phyloP scores from a whole-genome alignment of 202 grass and related monocot species.

The Schoenoplectus triqueter region DNA sequence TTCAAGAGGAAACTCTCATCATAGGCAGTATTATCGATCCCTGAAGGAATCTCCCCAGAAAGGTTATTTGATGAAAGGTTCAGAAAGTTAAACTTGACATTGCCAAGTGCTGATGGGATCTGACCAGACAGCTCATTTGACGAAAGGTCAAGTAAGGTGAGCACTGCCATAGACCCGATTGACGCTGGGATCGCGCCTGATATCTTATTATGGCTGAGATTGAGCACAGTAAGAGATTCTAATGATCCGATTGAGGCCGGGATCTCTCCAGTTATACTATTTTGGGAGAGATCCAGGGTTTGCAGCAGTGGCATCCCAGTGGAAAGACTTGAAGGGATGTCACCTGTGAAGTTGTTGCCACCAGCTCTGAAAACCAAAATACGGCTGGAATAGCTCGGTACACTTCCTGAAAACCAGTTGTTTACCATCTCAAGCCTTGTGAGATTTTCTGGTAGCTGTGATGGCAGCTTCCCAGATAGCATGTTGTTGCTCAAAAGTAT shows the following conservation, averaged over 20 bases:
- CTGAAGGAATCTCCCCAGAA: conserved; percentile 57
- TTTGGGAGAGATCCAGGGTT: conserved; percentile 49
- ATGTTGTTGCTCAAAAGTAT: conserved; percentile 44
- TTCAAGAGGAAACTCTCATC: conserved; percentile 75
- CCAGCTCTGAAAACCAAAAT: conserved; percentile 42
- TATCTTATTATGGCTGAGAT: conserved; percentile 64
- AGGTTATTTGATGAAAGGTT: conserved; percentile 87
- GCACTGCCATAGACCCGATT: conserved; percentile 45
- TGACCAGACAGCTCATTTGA: conserved; percentile 66
- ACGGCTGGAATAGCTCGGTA: conserved; percentile 42
- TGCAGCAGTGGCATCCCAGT: conserved; percentile 44
- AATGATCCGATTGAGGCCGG: conserved; percentile 47
- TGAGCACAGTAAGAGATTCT: conserved; percentile 36
- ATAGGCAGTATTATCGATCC: conserved; percentile 46
- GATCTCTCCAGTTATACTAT: conserved; percentile 59
- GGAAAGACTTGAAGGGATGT: conserved; percentile 48
- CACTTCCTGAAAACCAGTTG: conserved; percentile 62
- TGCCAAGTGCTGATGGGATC: conserved; percentile 53
- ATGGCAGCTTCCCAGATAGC: conserved; percentile 58
- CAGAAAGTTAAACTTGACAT: conserved; percentile 43
- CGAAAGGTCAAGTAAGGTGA: conserved; percentile 69
- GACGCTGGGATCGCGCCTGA: conserved; percentile 58
- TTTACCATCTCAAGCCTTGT: conserved; percentile 41
- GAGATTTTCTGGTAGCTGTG: conserved; percentile 41
- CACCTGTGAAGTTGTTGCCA: conserved; percentile 59